Evolutionary conservation across 2,329 filamentous ascomycete species (phyloP), one percentile per base, ranked within the genome.

Genomic region (Colletotrichum graminicola): DNA sequence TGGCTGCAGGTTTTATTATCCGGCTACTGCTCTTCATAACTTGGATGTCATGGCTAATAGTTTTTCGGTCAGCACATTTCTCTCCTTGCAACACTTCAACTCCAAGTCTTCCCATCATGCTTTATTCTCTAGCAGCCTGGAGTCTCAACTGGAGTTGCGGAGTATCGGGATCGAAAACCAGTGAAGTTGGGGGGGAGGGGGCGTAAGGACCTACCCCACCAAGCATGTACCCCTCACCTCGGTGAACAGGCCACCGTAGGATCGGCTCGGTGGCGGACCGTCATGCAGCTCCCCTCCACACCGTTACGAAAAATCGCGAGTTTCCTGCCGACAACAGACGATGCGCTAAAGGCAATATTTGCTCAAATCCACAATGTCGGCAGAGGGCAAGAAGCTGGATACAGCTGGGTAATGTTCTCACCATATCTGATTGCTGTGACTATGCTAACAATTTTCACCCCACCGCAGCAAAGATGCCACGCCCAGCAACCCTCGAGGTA

Each of bases 401-500:
- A 72, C 54, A 39, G 32, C 69, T 51, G 62, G 61, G 70, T 71
- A 66, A 21, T 0, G 26, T 6, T 12, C 36, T 16, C 0, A 1
- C 21, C n/a, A 21, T 21, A 21, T 12, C 4, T 34, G 11, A 7
- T 23, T n/a, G 32, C 8, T 10, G 51, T 1, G 3, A 21, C 14
- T n/a, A 52, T 14, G 18, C 70, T 72, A 32, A 72, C 67, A 21
- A 7, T 36, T 18, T 70, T 43, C 12, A 43, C 26, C 11, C 3
- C 39, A 32, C 11, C 60, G 29, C 66, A 84, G 83, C 74, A 84
- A 87, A 77, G 87, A 86, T 80, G 82, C 81, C 41, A 84, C 88
- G 51, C 81, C 88, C 59, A 92, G 92, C 72, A 97, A 97, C 81
- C 92, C 93, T 57, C 88, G 94, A 77, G 94, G 94, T 72, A 97